Base-by-base conservation (phyloP, 257 asterid genomes). In the Anisodus acutangulus region DNA sequence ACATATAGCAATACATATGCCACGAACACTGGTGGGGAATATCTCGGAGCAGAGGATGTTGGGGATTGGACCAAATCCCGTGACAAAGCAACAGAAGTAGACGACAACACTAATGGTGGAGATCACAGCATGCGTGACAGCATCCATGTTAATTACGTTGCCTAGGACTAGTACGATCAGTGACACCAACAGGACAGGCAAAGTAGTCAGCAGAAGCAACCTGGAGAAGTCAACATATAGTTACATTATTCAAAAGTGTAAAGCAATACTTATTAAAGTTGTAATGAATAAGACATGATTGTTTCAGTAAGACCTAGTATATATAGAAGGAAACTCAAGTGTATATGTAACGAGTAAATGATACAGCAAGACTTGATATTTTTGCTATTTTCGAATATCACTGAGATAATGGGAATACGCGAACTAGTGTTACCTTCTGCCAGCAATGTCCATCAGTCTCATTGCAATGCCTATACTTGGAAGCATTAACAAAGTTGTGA, bases 21-120 rank as follows among this genome's bases (percentile, higher is more conserved):
- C 99, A 47, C 99, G 98, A 35, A 92, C 98, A 11, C 95, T 92
- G 19, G 99, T 96, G 13, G 99, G 99, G 74, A 96, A 96, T 69
- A 96, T 96, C 90, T 96, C 99, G 0, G 99, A 84, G 86, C 99
- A 96, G 54, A 96, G 97, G 94, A 96, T 94, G 95, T 96, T 96
- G 0, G 99, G 99, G 84, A 96, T 83, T 0, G 99, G 99, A 6
- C 99, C 99, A 80, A 94, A 96, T 0, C 99, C 99, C 93, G 91
- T 93, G 39, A 94, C 98, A 51, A 94, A 96, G 89, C 90, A 85
- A 95, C 99, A 94, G 85, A 96, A 92, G 94, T 96, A 96, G 15
- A 94, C 84, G 2, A 96, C 90, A 39, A 96, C 98, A 62, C 98
- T 92, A 12, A 86, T 85, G 1, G 98, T 96, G 84, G 98, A 94